Conservation (phyloP, 2,329 filamentous ascomycete genomes). For the Tolypocladium guangdongense region DNA sequence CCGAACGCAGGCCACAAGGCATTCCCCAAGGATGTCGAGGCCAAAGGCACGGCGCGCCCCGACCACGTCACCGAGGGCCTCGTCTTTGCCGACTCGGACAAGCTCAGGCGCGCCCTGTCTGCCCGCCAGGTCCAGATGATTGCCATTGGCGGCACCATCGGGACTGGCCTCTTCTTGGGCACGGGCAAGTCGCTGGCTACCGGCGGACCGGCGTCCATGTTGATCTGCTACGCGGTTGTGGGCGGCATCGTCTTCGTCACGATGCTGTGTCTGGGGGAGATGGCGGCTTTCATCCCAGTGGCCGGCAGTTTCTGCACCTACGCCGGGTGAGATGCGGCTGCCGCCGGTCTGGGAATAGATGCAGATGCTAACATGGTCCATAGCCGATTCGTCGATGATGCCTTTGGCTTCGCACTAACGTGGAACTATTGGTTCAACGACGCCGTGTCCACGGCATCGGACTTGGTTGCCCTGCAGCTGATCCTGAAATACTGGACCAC, state of each 20-base stretch:
- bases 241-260: conserved; percentile 47
- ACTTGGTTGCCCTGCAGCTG: conserved; percentile 43
- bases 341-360: neutral
- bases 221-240: conserved; percentile 46
- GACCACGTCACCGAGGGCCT: conserved; percentile 3
- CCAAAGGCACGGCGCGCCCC: neutral
- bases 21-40: neutral
- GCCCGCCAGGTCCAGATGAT: conserved; percentile 59
- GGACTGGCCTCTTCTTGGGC: conserved; percentile 51
- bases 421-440: conserved; percentile 60
- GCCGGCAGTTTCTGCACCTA: conserved; percentile 46
- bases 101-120: conserved; percentile 43
- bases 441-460: conserved; percentile 40
- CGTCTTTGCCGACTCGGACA: conserved; percentile 23
- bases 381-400: conserved; percentile 39
- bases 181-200: conserved; percentile 49
- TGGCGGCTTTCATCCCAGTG: conserved; percentile 41
- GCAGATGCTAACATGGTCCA: neutral
- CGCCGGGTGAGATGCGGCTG: conserved; percentile 18
- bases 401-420: conserved; percentile 41
- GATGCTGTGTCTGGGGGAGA: conserved; percentile 49
- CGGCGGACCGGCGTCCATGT: conserved; percentile 47
- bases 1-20: neutral
- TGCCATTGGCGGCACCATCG: conserved; percentile 48
- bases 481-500: conserved; percentile 51